Conservation (phyloP, 768 basidiomycete species). For the Suillus lakei region DNA sequence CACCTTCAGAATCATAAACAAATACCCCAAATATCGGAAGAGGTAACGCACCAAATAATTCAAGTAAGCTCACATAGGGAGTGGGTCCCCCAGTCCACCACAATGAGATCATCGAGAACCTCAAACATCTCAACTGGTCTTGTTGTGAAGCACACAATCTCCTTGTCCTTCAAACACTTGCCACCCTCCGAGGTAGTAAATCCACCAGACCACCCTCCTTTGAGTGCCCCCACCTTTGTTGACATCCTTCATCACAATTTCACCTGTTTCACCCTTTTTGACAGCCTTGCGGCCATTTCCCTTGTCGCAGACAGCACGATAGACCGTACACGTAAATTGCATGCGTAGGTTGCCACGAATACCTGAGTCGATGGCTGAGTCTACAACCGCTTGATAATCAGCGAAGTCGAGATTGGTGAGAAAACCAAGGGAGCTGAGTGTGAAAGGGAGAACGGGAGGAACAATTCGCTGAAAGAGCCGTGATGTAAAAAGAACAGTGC, state of each 20-base stretch:
- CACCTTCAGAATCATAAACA: slow-evolving; percentile 57
- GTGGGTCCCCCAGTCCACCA: slow-evolving; percentile 98
- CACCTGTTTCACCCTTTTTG: slow-evolving; percentile 92
- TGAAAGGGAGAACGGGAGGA: slow-evolving; percentile 97
- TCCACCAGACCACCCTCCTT: slow-evolving; percentile 68
- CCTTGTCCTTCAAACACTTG: slow-evolving; percentile 78
- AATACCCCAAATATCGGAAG: slow-evolving; percentile 8
- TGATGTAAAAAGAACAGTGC: slow-evolving; percentile 98
- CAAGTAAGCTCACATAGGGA: slow-evolving; percentile 94
- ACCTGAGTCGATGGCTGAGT: slow-evolving; percentile 86
- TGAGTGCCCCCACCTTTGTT: slow-evolving; percentile 87
- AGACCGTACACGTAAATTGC: slow-evolving; percentile 99
- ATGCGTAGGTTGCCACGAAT: slow-evolving; percentile 98
- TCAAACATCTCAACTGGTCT: slow-evolving; percentile 96
- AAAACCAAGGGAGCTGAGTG: slow-evolving; percentile 96
- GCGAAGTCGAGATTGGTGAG: slow-evolving; percentile 96
- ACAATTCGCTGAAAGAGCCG: slow-evolving; percentile 99
- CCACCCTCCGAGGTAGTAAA: slow-evolving; percentile 48
- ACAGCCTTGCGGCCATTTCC: slow-evolving; percentile 77
- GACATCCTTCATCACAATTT: slow-evolving; percentile 95
- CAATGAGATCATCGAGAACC: slow-evolving; percentile 93
- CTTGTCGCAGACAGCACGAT: slow-evolving; percentile 84
- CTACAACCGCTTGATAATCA: slow-evolving; percentile 84
- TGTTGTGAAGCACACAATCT: slow-evolving; percentile 98
- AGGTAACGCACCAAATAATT: slow-evolving; percentile 84